Evolutionary conservation across 176 grass and related monocot genomes (phyloP).

Genomic region (Metroxylon sagu): DNA sequence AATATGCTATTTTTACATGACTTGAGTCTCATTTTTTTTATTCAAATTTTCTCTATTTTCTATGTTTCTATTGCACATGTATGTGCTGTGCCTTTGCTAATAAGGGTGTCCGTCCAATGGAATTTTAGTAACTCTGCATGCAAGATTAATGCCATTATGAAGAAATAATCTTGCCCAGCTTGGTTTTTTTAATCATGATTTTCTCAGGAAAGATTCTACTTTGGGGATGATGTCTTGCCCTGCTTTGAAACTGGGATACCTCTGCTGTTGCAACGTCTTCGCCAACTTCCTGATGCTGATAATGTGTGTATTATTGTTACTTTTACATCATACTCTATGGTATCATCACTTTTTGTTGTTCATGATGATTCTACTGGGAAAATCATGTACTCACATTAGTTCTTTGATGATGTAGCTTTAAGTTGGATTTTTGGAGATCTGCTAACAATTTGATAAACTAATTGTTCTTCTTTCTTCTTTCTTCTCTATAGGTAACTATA

Average conservation of each 20-base stretch:
- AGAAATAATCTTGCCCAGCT: neutral
- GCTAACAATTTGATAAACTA: too few relatives aligned
- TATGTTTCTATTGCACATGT: too few relatives aligned
- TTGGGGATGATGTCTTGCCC: constrained; percentile 66
- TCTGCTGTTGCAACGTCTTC: constrained; percentile 59
- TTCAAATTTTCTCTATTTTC: too few relatives aligned
- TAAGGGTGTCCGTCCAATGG: too few relatives aligned
- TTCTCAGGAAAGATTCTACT: constrained; percentile 51
- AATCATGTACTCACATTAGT: neutral
- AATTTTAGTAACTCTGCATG: too few relatives aligned
- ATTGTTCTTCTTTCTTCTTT: neutral
- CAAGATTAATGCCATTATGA: too few relatives aligned
- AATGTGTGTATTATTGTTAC: constrained; percentile 35
- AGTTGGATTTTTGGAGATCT: neutral
- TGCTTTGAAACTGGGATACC: constrained; percentile 83
- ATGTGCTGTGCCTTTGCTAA: too few relatives aligned
- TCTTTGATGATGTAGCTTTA: neutral
- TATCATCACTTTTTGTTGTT: too few relatives aligned
- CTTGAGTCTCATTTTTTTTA: too few relatives aligned
- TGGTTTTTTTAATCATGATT: constrained; percentile 1
- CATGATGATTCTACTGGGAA: too few relatives aligned
- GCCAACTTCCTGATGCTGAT: constrained; percentile 55
- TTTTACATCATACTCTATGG: too few relatives aligned
- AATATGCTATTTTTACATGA: too few relatives aligned
- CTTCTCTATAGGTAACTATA: constrained; percentile 59